A percentile compares a stretch with the other conserved stretches of the same genome.
Conservation (phyloP, 163 green algal species). For the Coccomyxa subellipsoidea region DNA sequence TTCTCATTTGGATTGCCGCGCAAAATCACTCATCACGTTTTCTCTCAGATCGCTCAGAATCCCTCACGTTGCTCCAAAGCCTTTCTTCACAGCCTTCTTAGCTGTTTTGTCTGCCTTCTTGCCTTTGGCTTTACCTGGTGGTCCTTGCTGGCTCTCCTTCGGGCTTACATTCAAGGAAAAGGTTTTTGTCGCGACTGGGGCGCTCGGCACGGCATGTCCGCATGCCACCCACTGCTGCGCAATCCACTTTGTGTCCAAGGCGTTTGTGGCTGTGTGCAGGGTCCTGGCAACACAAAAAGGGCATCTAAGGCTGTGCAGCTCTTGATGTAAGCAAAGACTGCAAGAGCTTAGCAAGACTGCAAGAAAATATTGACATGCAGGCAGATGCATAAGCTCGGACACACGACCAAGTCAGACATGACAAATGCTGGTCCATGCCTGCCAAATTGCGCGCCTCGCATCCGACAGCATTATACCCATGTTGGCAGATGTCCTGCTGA, state of each 20-base stretch:
- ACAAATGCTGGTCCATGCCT: no score
- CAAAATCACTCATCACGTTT: no score
- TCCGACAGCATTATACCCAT: no score
- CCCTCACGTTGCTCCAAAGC: not conserved
- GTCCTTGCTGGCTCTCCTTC: not conserved
- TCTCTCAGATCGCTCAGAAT: no score
- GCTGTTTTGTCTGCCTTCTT: not conserved
- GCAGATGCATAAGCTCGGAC: no score
- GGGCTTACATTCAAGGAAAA: not conserved
- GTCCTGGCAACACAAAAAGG: conserved; percentile 31
- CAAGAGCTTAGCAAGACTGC: no score
- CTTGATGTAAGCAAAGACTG: no score
- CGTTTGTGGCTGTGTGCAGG: conserved; percentile 67
- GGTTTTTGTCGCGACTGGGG: not conserved
- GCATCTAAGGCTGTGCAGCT: not conserved
- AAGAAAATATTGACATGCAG: no score
- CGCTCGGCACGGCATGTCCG: not conserved
- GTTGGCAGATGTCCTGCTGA: no score
- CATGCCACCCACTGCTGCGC: conserved; percentile 75
- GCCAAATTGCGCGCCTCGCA: no score
- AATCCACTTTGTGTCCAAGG: conserved; percentile 66
- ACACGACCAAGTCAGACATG: no score
- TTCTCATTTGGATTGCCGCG: no score
- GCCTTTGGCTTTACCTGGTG: not conserved
- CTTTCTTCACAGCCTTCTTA: not conserved